Percentiles rank a stretch among this genome's conserved stretches.
These are phyloP conservation scores for Phytophthora kernoviae DNA, from an alignment of 352 stramenopile species.

Conservation along the genomic window DNA sequence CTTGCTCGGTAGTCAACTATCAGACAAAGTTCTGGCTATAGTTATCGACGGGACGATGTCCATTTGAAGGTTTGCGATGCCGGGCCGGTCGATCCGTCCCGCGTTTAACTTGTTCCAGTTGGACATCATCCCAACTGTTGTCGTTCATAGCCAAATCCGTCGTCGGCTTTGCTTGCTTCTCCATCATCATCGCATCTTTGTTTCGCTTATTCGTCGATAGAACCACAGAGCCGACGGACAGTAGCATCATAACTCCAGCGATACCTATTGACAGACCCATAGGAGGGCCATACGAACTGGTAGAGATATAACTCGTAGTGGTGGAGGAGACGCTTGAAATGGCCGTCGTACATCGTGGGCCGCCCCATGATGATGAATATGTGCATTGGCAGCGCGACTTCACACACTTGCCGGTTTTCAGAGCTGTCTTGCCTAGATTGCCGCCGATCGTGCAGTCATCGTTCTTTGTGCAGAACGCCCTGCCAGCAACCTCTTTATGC, in stretches of 20 bases:
- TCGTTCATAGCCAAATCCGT: not conserved
- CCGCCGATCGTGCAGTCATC: constrained; percentile 58
- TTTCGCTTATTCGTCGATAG: constrained; percentile 12
- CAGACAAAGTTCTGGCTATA: not conserved
- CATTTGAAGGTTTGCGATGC: constrained; percentile 9
- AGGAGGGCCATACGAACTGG: constrained; percentile 20
- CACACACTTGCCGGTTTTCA: constrained; percentile 49
- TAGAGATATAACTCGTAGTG: constrained; percentile 9
- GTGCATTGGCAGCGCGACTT: constrained; percentile 52
- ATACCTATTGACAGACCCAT: constrained; percentile 28
- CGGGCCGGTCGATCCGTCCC: constrained; percentile 13
- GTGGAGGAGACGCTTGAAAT: constrained; percentile 15
- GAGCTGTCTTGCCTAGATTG: constrained; percentile 12
- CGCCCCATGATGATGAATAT: constrained; percentile 47
- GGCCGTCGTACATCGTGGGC: constrained; percentile 39
- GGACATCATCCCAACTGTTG: constrained; percentile 1
- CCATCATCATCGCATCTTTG: not conserved
- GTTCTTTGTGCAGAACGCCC: constrained; percentile 44
- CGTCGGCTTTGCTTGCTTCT: not conserved
- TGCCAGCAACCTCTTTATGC: constrained; percentile 40
- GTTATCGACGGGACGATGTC: not conserved
- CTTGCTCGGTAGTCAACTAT: too few relatives aligned
- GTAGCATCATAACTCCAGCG: constrained; percentile 17
- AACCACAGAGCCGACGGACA: constrained; percentile 26
- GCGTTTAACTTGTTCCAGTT: not conserved